Percentiles rank a stretch among this genome's conserved stretches.
Evolutionary conservation across 2,329 filamentous ascomycete species (phyloP).

Genomic region (Fusarium sp.): DNA sequence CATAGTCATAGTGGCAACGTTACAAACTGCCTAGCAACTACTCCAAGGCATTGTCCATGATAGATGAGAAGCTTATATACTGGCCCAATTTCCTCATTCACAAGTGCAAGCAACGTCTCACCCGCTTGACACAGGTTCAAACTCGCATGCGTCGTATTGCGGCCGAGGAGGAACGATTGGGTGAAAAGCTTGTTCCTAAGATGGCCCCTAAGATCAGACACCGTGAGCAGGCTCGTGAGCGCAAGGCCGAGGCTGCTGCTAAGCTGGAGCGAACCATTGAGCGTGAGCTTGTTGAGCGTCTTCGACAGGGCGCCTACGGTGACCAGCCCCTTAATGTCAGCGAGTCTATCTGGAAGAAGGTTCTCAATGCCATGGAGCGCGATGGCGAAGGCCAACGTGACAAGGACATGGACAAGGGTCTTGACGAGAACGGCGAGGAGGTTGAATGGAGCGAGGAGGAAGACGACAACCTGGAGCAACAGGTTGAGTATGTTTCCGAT

Average conservation of each 20-base stretch:
- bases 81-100: slow-evolving; percentile 94
- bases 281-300: slow-evolving; percentile 88
- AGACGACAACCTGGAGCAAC: slow-evolving; percentile 77
- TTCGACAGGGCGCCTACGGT: slow-evolving; percentile 93
- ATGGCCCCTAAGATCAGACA: slow-evolving; percentile 88
- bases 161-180: slow-evolving; percentile 87
- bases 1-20: background rate
- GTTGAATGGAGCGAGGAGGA: slow-evolving; percentile 73
- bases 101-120: slow-evolving; percentile 96
- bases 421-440: slow-evolving; percentile 79
- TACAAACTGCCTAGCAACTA: slow-evolving; percentile 81
- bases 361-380: slow-evolving; percentile 88
- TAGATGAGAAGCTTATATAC: slow-evolving; percentile 69
- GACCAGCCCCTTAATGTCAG: slow-evolving; percentile 95
- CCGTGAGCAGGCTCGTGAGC: slow-evolving; percentile 78
- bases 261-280: slow-evolving; percentile 98
- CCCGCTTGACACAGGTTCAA: slow-evolving; percentile 88
- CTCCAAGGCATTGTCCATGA: slow-evolving; percentile 73
- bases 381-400: slow-evolving; percentile 85
- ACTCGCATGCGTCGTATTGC: slow-evolving; percentile 82
- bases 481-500: slow-evolving; percentile 94
- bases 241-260: slow-evolving; percentile 82
- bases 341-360: slow-evolving; percentile 96
- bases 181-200: slow-evolving; percentile 87
- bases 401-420: slow-evolving; percentile 87